These are phyloP conservation scores for Rhynchosporium agropyri DNA, from an alignment of 2,329 filamentous ascomycete genomes.

Conservation along the genomic window DNA sequence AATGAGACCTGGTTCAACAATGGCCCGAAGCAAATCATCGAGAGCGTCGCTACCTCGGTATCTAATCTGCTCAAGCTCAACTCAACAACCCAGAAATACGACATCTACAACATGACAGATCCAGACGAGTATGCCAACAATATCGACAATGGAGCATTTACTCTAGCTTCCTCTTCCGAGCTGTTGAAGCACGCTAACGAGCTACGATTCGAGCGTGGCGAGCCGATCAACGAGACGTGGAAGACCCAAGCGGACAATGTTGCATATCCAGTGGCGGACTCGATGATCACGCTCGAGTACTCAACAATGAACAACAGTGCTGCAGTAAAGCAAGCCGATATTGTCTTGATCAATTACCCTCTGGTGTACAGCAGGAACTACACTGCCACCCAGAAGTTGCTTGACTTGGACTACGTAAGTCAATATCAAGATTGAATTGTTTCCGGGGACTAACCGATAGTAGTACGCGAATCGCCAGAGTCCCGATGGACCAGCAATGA, in stretches of 20 bases:
- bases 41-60: conserved; percentile 64
- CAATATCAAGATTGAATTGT: background rate
- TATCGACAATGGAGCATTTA: conserved; percentile 67
- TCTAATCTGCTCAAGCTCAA: conserved; percentile 63
- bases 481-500: conserved; percentile 71
- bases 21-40: conserved; percentile 62
- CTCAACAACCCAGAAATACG: conserved; percentile 53
- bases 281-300: conserved; percentile 66
- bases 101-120: conserved; percentile 67
- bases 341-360: conserved; percentile 67
- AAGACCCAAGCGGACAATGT: conserved; percentile 58
- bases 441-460: conserved; percentile 21
- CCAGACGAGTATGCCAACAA: conserved; percentile 50
- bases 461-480: conserved; percentile 70
- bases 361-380: conserved; percentile 60
- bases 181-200: conserved; percentile 51
- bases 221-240: conserved; percentile 59
- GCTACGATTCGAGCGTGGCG: conserved; percentile 31
- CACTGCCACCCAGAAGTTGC: conserved; percentile 49
- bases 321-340: conserved; percentile 70
- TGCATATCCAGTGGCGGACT: conserved; percentile 54
- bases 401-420: conserved; percentile 62
- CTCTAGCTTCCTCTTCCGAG: conserved; percentile 49
- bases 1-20: conserved; percentile 43
- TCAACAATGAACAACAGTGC: conserved; percentile 67